Base-by-base conservation (phyloP, 2,329 filamentous ascomycete species). In the Apiospora koreana region DNA sequence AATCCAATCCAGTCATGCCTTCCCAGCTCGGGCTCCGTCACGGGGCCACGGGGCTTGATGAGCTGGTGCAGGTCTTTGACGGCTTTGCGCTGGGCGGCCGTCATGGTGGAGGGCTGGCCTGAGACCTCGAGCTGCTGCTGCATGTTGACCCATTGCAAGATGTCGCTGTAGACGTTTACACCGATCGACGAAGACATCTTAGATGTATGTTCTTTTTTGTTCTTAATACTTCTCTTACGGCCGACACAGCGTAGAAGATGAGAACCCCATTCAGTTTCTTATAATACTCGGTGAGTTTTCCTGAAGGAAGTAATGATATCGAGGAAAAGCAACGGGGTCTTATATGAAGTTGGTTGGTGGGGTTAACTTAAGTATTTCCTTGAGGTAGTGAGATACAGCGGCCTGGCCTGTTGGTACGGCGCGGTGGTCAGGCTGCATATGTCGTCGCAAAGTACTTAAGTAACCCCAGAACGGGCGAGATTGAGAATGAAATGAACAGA, bases 1-100 rank as follows among this genome's bases (percentile, higher is more conserved):
- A 79, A 28, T n/a, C 81, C 79, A 42, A 85, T 68, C 79, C 81
- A 85, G 75, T 86, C 81, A 0, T 77, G 72, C 1, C 71, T 78
- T 6, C n/a, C 18, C 10, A 80, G 0, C 6, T 76, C 74, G 3
- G 76, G 76, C 31, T 78, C 78, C 1, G 71, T 23, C 9, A 62
- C 69, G 43, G 68, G 67, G 23, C 67, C n/a, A 25, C 62, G 41
- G 38, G 67, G 31, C 31, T 72, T 71, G 69, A 73, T 28, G 72
- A 76, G 65, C 1, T 75, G 72, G 68, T 83, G 77, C 64, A 88
- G 79, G 6, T 80, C 76, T 0, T 79, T 76, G 35, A 89, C 75
- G 21, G 84, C 82, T 48, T 78, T 76, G 12, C 78, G 75, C 74
- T 88, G 81, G 5, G 75, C 72, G 5, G 78, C 76, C 0, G 80